These are phyloP conservation scores for Phytophthora sansomeana DNA, from an alignment of 352 stramenopile species.

Conservation along the genomic window DNA sequence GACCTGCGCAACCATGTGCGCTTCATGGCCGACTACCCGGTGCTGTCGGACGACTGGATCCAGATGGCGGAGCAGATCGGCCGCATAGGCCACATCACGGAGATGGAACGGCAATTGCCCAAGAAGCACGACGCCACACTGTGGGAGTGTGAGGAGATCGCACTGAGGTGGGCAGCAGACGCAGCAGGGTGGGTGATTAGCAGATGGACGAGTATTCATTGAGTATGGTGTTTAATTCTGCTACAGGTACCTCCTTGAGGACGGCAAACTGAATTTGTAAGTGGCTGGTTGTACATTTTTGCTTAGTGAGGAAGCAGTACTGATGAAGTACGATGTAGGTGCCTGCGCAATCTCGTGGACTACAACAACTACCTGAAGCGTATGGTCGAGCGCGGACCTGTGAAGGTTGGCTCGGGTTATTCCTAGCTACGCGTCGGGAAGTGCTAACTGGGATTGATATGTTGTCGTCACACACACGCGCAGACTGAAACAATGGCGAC, in stretches of 20 bases:
- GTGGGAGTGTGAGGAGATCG: conserved; percentile 92
- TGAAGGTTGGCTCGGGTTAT: conserved; percentile 51
- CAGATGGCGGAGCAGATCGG: conserved; percentile 90
- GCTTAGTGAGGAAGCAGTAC: not conserved
- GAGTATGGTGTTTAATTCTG: conserved; percentile 1
- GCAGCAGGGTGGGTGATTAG: not conserved
- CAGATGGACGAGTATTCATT: not conserved
- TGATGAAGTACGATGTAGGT: conserved; percentile 41
- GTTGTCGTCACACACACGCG: not conserved
- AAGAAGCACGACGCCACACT: conserved; percentile 90
- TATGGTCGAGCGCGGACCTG: conserved; percentile 63
- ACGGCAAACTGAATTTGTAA: conserved; percentile 92
- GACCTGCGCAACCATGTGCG: conserved; percentile 89
- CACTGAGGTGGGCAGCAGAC: conserved; percentile 55
- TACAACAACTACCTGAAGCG: conserved; percentile 85
- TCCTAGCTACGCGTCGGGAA: not conserved
- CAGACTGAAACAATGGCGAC: conserved; percentile 72
- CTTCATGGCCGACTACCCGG: conserved; percentile 87
- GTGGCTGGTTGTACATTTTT: conserved; percentile 8
- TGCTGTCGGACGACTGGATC: conserved; percentile 90
- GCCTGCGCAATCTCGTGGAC: conserved; percentile 82
- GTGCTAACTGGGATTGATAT: not conserved
- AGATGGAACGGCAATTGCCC: conserved; percentile 86
- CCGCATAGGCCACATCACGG: conserved; percentile 90
- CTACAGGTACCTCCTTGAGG: conserved; percentile 87